Evolutionary conservation across 1,139 yeast species (phyloP).

Genomic region (Pichia sp.): DNA sequence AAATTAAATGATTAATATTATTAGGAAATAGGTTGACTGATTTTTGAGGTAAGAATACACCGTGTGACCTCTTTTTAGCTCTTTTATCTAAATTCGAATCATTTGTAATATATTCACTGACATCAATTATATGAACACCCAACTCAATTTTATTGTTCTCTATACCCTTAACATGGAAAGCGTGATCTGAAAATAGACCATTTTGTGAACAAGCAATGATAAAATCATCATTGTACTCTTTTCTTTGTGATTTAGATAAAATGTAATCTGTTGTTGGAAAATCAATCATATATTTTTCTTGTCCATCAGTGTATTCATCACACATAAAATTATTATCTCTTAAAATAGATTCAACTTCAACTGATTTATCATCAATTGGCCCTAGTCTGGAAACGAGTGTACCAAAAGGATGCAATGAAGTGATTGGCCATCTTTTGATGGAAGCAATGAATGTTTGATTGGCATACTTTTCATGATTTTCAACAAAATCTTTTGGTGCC

Average conservation of each 20-base stretch:
- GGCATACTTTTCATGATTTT: constrained; percentile 77
- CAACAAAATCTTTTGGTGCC: constrained; percentile 93
- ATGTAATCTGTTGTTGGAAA: constrained; percentile 29
- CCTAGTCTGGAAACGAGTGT: constrained; percentile 86
- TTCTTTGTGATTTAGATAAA: constrained; percentile 37
- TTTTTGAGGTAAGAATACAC: constrained; percentile 87
- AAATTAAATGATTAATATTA: constrained; percentile 50
- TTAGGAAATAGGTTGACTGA: constrained; percentile 63
- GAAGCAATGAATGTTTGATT: constrained; percentile 87
- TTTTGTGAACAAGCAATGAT: constrained; percentile 62
- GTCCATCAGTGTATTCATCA: constrained; percentile 65
- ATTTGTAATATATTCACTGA: constrained; percentile 59
- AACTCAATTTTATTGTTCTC: constrained; percentile 56
- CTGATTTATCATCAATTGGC: constrained; percentile 63
- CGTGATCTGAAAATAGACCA: constrained; percentile 61
- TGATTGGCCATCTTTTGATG: constrained; percentile 98
- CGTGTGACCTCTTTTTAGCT: constrained; percentile 82
- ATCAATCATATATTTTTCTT: constrained; percentile 27
- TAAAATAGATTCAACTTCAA: constrained; percentile 83
- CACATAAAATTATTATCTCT: constrained; percentile 90
- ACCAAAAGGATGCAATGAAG: constrained; percentile 96
- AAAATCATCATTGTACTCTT: constrained; percentile 54
- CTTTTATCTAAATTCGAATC: constrained; percentile 81
- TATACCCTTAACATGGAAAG: constrained; percentile 63
- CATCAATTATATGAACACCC: constrained; percentile 79